Conservation (phyloP, 768 basidiomycete species). For the Leccinum longicurvipes region DNA sequence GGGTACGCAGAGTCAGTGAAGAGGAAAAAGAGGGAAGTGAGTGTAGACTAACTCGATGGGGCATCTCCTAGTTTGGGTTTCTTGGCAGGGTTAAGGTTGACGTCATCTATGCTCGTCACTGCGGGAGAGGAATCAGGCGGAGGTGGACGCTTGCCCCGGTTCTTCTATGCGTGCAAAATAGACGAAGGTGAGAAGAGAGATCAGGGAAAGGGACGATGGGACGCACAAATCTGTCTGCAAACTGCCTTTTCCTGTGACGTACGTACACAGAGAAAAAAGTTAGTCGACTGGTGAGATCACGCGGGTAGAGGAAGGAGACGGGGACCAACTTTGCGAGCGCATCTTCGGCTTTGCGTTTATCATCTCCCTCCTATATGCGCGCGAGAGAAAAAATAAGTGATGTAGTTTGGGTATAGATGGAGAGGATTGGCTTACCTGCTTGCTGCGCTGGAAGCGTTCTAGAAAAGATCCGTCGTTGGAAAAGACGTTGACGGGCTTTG, state of each 20-base stretch:
- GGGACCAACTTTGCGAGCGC: slow-evolving; percentile 44
- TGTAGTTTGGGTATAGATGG: neutral
- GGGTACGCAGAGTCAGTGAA: neutral
- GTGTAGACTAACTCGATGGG: neutral
- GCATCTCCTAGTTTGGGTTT: slow-evolving; percentile 35
- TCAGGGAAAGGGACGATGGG: slow-evolving; percentile 2
- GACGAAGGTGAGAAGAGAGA: too few species aligned
- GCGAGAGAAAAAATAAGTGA: neutral
- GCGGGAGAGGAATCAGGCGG: slow-evolving; percentile 38
- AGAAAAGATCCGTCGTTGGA: slow-evolving; percentile 69
- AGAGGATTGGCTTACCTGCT: slow-evolving; percentile 40
- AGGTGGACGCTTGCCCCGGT: slow-evolving; percentile 52
- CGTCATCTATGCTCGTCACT: slow-evolving; percentile 33
- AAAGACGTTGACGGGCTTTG: slow-evolving; percentile 59
- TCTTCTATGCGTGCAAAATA: slow-evolving; percentile 41
- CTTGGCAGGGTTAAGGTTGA: slow-evolving; percentile 32
- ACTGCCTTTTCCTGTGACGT: slow-evolving; percentile 50
- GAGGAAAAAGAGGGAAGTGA: neutral
- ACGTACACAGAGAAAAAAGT: too few species aligned
- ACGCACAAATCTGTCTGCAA: slow-evolving; percentile 60
- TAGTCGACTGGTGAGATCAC: neutral
- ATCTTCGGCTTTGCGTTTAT: slow-evolving; percentile 54
- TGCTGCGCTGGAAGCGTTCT: slow-evolving; percentile 56
- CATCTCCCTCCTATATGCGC: slow-evolving; percentile 50
- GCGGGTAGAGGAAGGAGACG: neutral